Percentiles rank a stretch among this genome's conserved stretches.
Evolutionary conservation across 305 asterid species (phyloP).

Genomic region (Fraxinus sp.): DNA sequence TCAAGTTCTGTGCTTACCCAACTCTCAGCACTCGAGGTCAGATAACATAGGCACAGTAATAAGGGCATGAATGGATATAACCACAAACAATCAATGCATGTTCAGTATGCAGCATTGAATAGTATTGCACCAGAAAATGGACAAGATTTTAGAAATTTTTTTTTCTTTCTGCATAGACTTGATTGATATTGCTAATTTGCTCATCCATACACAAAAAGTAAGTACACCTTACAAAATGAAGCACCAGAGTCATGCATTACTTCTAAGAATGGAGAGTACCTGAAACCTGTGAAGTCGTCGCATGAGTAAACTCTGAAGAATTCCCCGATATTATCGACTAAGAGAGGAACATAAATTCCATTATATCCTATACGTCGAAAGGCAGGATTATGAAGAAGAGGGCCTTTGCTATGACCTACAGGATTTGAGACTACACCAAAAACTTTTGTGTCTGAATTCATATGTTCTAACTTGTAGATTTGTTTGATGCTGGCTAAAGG

Average conservation of each 20-base stretch:
- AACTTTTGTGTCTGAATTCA: conserved; percentile 52
- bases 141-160: background rate
- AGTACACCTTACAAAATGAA: background rate
- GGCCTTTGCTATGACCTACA: conserved; percentile 70
- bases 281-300: conserved; percentile 63
- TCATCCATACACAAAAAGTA: background rate
- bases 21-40: background rate
- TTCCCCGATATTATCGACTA: conserved; percentile 58
- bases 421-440: conserved; percentile 65
- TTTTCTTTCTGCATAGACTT: background rate
- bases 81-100: background rate
- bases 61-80: background rate
- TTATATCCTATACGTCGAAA: conserved; percentile 52
- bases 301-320: conserved; percentile 58
- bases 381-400: conserved; percentile 62
- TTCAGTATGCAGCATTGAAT: background rate
- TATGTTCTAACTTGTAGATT: conserved; percentile 45
- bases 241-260: background rate
- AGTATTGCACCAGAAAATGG: background rate
- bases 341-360: conserved; percentile 62
- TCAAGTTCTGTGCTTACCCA: background rate
- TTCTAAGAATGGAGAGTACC: conserved; percentile 32
- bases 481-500: conserved; percentile 47
- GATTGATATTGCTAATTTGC: background rate
- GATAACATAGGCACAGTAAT: background rate